These are phyloP conservation scores for Pleurotus ostreatus DNA, from an alignment of 768 basidiomycete genomes.

Conservation along the genomic window DNA sequence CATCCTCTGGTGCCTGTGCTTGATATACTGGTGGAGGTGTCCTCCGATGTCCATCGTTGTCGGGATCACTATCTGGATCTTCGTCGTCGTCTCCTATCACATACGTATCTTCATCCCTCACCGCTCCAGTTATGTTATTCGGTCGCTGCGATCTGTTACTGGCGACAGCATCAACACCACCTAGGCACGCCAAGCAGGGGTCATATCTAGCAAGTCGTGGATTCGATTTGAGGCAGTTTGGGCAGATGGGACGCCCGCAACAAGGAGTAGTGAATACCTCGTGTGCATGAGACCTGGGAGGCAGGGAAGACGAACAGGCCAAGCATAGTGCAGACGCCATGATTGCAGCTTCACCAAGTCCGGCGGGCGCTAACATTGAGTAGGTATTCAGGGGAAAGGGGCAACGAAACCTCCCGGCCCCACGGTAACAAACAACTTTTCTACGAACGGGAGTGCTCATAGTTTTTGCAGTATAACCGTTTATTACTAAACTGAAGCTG, in stretches of 20 bases:
- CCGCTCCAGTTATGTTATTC: slow-evolving; percentile 46
- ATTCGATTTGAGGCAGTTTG: slow-evolving; percentile 50
- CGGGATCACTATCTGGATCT: slow-evolving; percentile 30
- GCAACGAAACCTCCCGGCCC: too few species aligned
- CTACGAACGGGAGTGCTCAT: too few species aligned
- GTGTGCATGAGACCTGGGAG: slow-evolving; percentile 14
- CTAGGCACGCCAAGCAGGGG: slow-evolving; percentile 69
- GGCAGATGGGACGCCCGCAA: slow-evolving; percentile 65
- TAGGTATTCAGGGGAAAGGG: too few species aligned
- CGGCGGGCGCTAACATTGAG: too few species aligned
- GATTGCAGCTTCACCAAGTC: too few species aligned
- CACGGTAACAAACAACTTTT: too few species aligned
- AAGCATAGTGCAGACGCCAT: slow-evolving; percentile 41
- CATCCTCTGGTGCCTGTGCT: not conserved
- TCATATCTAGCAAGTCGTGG: slow-evolving; percentile 64
- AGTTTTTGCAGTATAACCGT: too few species aligned
- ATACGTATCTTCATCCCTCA: slow-evolving; percentile 61
- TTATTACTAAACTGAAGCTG: too few species aligned
- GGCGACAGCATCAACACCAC: slow-evolving; percentile 43
- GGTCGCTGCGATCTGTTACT: slow-evolving; percentile 1
- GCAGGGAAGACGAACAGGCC: slow-evolving; percentile 58
- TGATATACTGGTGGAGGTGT: slow-evolving; percentile 10
- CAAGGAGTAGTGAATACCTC: slow-evolving; percentile 52
- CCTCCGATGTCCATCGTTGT: not conserved
- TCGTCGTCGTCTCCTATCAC: slow-evolving; percentile 58